Percentiles rank a stretch among this genome's conserved stretches.
Conservation (phyloP, 176 grass and related monocot genomes). For the Poa annua region DNA sequence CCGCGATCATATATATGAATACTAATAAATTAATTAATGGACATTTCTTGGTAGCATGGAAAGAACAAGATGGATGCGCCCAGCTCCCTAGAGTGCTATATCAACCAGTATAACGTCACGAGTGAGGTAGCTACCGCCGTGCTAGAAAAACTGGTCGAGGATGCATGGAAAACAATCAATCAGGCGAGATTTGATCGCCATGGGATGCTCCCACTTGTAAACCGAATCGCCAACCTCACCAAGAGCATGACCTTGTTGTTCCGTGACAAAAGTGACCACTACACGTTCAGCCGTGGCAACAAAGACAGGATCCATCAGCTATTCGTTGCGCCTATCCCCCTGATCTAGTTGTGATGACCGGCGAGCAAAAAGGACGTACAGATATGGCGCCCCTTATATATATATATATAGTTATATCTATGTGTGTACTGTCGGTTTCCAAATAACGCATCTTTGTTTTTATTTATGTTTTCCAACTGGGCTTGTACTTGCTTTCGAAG, state of each 20-base stretch:
- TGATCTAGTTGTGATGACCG: not conserved
- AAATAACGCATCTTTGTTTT: no score
- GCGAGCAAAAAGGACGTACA: not conserved
- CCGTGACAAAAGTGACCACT: constrained; percentile 16
- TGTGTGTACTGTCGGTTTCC: no score
- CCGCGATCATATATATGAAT: not conserved
- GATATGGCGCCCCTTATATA: not conserved
- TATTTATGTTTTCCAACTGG: no score
- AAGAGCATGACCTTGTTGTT: constrained; percentile 38
- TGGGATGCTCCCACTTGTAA: not conserved
- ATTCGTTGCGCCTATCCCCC: not conserved
- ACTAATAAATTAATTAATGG: no score
- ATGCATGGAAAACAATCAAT: not conserved
- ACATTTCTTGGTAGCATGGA: not conserved
- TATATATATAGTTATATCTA: no score
- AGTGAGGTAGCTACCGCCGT: not conserved
- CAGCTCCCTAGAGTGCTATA: constrained; percentile 26
- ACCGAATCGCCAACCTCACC: not conserved
- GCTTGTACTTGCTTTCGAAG: no score
- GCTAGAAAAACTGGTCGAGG: not conserved
- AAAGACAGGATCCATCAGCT: not conserved
- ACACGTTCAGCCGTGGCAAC: constrained; percentile 30
- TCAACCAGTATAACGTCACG: not conserved
- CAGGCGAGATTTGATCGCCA: no score
- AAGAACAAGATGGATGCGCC: constrained; percentile 32